Percentiles rank a stretch among this genome's conserved stretches.
Conservation (phyloP, 129 eudicot species). For the Daucus carota region DNA sequence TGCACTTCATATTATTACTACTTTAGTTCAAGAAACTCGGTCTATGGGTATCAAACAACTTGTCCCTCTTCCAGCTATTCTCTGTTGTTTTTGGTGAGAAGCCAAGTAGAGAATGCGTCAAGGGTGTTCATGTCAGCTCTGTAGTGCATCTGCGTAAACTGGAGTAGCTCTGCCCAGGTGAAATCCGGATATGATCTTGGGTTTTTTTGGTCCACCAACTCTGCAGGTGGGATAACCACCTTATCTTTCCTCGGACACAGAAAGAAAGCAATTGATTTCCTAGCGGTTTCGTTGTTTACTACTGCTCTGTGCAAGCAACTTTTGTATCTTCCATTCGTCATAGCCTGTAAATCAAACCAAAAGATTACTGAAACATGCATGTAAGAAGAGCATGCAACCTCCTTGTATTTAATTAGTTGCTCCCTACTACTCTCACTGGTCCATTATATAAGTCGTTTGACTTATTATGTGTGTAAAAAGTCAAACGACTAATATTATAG, state of each 20-base stretch:
- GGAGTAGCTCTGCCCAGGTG: constrained; percentile 64
- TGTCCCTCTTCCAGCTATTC: background rate
- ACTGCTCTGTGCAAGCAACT: constrained; percentile 92
- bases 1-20: background rate
- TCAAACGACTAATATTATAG: too few relatives aligned
- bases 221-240: constrained; percentile 71
- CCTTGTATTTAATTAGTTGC: background rate
- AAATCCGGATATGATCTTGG: constrained; percentile 81
- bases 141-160: constrained; percentile 78
- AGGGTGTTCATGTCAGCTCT: constrained; percentile 89
- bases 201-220: constrained; percentile 56
- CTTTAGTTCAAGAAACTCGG: background rate
- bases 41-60: background rate
- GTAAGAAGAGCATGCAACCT: background rate
- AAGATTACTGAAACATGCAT: background rate
- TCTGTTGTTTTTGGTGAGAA: constrained; percentile 2
- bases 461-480: too few relatives aligned
- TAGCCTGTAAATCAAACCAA: constrained; percentile 30
- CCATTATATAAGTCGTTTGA: too few relatives aligned
- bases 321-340: constrained; percentile 63
- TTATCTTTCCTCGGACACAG: constrained; percentile 72
- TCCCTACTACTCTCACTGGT: too few relatives aligned
- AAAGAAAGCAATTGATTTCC: constrained; percentile 85
- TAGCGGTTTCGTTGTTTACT: constrained; percentile 55
- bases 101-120: constrained; percentile 56